These are phyloP conservation scores for Plasmopara halstedii DNA, from an alignment of 352 stramenopile genomes.

Conservation along the genomic window DNA sequence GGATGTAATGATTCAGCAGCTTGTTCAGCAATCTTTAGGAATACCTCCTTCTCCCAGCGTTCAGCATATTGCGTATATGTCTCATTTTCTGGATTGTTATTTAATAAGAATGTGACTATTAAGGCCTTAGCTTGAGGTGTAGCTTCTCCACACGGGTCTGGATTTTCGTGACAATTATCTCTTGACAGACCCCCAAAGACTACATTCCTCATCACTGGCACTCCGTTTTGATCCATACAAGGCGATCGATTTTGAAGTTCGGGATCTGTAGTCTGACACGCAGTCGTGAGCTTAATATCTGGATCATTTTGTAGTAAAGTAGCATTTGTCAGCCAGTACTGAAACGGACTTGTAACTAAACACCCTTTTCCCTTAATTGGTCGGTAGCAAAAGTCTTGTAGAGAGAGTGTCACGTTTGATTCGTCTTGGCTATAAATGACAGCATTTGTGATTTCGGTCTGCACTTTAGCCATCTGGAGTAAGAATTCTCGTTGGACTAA, in stretches of 20 bases:
- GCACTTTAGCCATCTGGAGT: slow-evolving; percentile 49
- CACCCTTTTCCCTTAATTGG: slow-evolving; percentile 75
- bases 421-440: slow-evolving; percentile 18
- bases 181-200: slow-evolving; percentile 73
- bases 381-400: slow-evolving; percentile 75
- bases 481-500: slow-evolving; percentile 57
- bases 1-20: slow-evolving; percentile 20
- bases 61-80: slow-evolving; percentile 70
- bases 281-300: slow-evolving; percentile 81
- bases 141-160: slow-evolving; percentile 75
- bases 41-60: slow-evolving; percentile 77
- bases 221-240: slow-evolving; percentile 87
- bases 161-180: slow-evolving; percentile 65
- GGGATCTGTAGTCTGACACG: slow-evolving; percentile 73
- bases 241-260: slow-evolving; percentile 43
- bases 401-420: slow-evolving; percentile 25
- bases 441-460: slow-evolving; percentile 44
- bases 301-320: slow-evolving; percentile 55
- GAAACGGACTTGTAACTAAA: slow-evolving; percentile 73
- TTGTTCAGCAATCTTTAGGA: slow-evolving; percentile 34
- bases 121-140: slow-evolving; percentile 70
- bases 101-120: slow-evolving; percentile 85
- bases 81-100: slow-evolving; percentile 63
- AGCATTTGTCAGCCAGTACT: slow-evolving; percentile 65
- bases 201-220: slow-evolving; percentile 84